Conservation (phyloP, 345 rosid species). For the Rhodomyrtus tomentosa region DNA sequence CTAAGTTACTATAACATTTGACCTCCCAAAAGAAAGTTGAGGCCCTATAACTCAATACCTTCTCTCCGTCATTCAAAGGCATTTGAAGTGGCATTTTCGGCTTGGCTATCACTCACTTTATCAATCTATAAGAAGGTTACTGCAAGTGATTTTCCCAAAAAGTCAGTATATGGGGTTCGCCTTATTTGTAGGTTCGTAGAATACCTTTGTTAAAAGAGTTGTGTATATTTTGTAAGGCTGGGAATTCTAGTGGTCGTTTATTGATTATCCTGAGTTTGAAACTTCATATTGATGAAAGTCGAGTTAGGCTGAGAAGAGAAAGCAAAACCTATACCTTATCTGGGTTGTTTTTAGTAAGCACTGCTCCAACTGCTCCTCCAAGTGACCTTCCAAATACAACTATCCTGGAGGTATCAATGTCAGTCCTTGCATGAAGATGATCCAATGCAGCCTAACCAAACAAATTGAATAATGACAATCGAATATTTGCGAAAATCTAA, state of each 20-base stretch:
- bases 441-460: constrained; percentile 83
- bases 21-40: not conserved
- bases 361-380: constrained; percentile 97
- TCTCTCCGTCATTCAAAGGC: not conserved
- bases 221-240: not conserved
- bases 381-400: constrained; percentile 96
- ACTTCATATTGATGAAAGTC: not conserved
- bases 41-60: not conserved
- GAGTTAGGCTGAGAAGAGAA: not conserved
- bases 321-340: constrained; percentile 47
- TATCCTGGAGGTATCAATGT: constrained; percentile 85
- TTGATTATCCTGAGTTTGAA: not conserved
- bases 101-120: not conserved
- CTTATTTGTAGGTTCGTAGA: not conserved
- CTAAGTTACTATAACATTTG: not conserved
- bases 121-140: not conserved
- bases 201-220: not conserved
- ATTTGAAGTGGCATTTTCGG: not conserved
- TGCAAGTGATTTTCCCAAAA: not conserved
- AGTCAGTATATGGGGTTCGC: not conserved
- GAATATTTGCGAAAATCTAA: not conserved
- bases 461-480: constrained; percentile 6
- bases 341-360: constrained; percentile 81
- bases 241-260: not conserved
- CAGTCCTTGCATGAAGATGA: constrained; percentile 79